Conservation (phyloP, 2,329 filamentous ascomycete species). For the Sphaerulina musiva region DNA sequence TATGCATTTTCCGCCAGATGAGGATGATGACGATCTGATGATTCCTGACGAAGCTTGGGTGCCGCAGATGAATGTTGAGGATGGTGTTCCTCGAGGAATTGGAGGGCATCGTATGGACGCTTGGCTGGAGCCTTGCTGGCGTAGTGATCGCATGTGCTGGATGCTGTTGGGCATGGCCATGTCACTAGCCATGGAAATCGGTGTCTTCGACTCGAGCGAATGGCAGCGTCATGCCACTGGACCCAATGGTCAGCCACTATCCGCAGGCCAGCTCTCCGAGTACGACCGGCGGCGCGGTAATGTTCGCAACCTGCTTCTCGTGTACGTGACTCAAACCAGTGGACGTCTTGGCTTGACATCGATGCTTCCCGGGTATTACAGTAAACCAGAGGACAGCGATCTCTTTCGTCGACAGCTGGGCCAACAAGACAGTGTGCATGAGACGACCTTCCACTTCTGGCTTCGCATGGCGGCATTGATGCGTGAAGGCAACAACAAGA, state of each 20-base stretch:
- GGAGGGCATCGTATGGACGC: slow-evolving; percentile 83
- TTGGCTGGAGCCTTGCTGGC: slow-evolving; percentile 94
- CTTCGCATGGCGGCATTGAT: slow-evolving; percentile 87
- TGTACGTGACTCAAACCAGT: slow-evolving; percentile 90
- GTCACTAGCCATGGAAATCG: slow-evolving; percentile 84
- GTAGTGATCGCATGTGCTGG: slow-evolving; percentile 90
- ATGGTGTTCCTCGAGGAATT: slow-evolving; percentile 51
- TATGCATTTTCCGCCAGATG: slow-evolving; percentile 77
- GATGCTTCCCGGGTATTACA: slow-evolving; percentile 63
- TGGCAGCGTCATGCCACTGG: slow-evolving; percentile 47
- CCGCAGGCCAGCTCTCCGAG: slow-evolving; percentile 58
- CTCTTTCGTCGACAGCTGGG: slow-evolving; percentile 25
- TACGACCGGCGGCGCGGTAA: slow-evolving; percentile 73
- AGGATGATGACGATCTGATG: slow-evolving; percentile 58
- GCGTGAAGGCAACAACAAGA: slow-evolving; percentile 78
- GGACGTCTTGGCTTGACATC: slow-evolving; percentile 87
- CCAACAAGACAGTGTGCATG: slow-evolving; percentile 38
- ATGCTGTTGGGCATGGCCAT: slow-evolving; percentile 90
- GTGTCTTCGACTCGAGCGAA: slow-evolving; percentile 87
- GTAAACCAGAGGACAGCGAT: slow-evolving; percentile 34
- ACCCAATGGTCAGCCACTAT: slow-evolving; percentile 32
- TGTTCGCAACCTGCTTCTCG: slow-evolving; percentile 77
- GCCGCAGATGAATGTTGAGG: slow-evolving; percentile 53
- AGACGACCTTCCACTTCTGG: slow-evolving; percentile 73
- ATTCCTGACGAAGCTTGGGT: slow-evolving; percentile 62